These are phyloP conservation scores for Euphorbia corollata DNA, from an alignment of 441 rosid genomes.

Conservation along the genomic window DNA sequence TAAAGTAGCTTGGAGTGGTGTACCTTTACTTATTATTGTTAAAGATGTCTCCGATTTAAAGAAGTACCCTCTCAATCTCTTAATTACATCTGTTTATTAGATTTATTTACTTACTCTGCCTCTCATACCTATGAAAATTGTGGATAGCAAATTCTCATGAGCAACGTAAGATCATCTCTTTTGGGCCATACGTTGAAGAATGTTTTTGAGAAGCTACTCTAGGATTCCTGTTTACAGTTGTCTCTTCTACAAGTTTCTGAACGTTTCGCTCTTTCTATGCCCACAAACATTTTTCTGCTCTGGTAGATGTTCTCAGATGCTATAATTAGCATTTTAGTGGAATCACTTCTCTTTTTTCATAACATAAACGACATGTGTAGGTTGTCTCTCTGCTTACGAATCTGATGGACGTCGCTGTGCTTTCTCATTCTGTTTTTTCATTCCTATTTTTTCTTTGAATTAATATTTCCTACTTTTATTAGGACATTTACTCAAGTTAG, in stretches of 20 bases:
- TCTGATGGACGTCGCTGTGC: constrained; percentile 6
- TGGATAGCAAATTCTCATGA: background rate
- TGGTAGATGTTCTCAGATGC: background rate
- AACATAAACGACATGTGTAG: background rate
- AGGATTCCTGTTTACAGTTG: background rate
- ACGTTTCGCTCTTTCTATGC: background rate
- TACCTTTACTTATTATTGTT: constrained; percentile 1
- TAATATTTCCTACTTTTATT: constrained; percentile 18
- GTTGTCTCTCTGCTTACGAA: constrained; percentile 11
- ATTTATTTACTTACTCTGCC: background rate
- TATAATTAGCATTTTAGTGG: background rate
- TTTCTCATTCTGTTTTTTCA: background rate
- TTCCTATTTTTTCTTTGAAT: constrained; percentile 13
- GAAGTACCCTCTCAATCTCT: background rate
- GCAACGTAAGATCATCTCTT: background rate
- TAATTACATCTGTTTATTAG: background rate
- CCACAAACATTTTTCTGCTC: background rate
- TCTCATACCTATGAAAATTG: background rate
- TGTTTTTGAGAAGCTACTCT: background rate
- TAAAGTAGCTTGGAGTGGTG: constrained; percentile 12
- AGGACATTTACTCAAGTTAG: constrained; percentile 99
- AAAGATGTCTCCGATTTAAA: constrained; percentile 7
- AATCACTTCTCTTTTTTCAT: background rate
- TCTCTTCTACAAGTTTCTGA: background rate
- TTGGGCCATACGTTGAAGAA: background rate